Base-by-base conservation (phyloP, 2,329 filamentous ascomycete genomes). In the Leptographium wingfieldii region DNA sequence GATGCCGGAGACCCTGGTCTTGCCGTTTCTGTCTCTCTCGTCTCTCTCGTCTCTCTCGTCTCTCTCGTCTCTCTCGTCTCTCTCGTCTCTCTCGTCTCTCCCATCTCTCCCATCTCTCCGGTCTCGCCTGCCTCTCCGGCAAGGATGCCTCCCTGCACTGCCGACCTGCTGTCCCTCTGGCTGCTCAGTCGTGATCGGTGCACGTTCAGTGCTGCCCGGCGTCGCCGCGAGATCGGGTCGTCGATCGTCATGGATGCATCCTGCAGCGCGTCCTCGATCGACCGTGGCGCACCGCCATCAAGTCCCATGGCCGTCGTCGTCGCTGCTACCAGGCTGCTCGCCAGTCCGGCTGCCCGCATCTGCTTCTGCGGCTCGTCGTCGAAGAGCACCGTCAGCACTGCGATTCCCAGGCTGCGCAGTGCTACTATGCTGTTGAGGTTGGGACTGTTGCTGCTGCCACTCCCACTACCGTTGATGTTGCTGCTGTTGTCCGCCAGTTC, bases 231-330 rank as follows among this genome's bases (percentile, higher is more conserved):
- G 9, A 81, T 72, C 0, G 84, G 76, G 64, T 87, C 85, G 67
- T 92, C 87, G 63, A 94, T 90, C 0, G 88, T 91, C 74, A 90
- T 92, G 1, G 91, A 95, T 7, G 94, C 94, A 71, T 97, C 94
- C 35, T 95, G 77, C 19, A 97, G 77, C 6, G 94, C 94, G 72
- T 97, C 92, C 3, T 89, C 84, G 65, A 97, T 94, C 0, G 91
- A 95, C 65, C 90, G 88, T 7, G 65, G 64, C 35, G 62, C 48
- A 19, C 31, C 59, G 25, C 29, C 51, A 35, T 64, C 61, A 22
- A 61, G 43, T 35, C 31, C 51, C 81, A 11, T 73, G 75, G 61
- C 69, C 76, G 60, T 72, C 63, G 19, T 73, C 25, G n/a, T 54
- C n/a, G 53, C 57, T 12, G 52, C 31, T 62, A 19, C 63, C 65